These are phyloP conservation scores for Phytopythium mirpurense DNA, from an alignment of 352 stramenopile genomes.

Conservation along the genomic window DNA sequence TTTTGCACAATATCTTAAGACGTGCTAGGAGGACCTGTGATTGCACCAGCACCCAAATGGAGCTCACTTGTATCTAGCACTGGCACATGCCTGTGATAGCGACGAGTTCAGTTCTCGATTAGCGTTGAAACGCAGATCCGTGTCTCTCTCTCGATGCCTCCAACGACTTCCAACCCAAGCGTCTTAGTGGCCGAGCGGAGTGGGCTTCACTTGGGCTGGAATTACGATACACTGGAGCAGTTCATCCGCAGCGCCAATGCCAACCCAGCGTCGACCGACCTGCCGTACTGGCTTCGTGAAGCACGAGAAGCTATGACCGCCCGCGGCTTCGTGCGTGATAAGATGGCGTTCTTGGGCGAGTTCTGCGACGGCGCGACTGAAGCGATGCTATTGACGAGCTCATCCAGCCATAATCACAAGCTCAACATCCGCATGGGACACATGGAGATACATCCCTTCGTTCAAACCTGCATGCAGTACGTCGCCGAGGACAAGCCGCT, in stretches of 20 bases:
- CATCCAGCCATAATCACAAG: conserved; percentile 19
- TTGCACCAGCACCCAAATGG: no score
- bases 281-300: conserved; percentile 3
- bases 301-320: not conserved
- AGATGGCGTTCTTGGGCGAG: conserved; percentile 21
- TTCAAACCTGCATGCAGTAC: conserved; percentile 19
- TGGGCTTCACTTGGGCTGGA: conserved; percentile 4
- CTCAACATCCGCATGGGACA: conserved; percentile 26
- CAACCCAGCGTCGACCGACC: not conserved
- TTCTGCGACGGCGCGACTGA: conserved; percentile 13
- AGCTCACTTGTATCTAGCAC: no score
- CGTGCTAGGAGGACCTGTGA: no score
- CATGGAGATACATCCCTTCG: conserved; percentile 35
- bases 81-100: no score
- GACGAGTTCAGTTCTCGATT: no score
- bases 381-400: conserved; percentile 19
- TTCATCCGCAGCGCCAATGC: conserved; percentile 3
- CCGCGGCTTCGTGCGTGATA: conserved; percentile 12
- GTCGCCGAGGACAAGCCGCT: not conserved
- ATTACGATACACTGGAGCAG: conserved; percentile 1
- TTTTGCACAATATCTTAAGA: no score
- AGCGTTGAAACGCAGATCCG: no score
- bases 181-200: not conserved
- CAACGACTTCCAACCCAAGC: no score
- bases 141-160: no score